These are phyloP conservation scores for Eucalyptus microcorys DNA, from an alignment of 345 rosid species.

Conservation along the genomic window DNA sequence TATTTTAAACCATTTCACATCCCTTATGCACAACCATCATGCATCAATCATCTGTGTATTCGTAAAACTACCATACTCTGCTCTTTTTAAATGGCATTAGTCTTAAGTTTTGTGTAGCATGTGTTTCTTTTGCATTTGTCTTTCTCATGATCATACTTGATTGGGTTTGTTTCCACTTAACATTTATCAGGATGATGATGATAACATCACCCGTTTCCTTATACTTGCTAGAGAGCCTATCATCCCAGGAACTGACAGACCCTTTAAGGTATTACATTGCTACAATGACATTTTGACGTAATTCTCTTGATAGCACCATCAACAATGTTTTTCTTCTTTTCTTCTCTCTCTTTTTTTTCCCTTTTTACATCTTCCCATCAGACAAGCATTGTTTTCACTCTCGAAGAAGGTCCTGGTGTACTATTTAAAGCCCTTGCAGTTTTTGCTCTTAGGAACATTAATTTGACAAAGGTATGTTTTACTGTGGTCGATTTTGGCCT, in stretches of 20 bases:
- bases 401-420: conserved; percentile 94
- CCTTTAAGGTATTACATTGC: conserved; percentile 44
- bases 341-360: background rate
- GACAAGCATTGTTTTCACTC: conserved; percentile 92
- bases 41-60: background rate
- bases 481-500: background rate
- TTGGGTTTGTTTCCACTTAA: background rate
- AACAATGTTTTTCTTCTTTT: background rate
- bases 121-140: background rate
- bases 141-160: background rate
- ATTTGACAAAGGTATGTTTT: conserved; percentile 56
- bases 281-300: background rate
- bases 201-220: conserved; percentile 77
- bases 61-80: background rate
- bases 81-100: background rate
- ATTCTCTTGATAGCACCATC: background rate
- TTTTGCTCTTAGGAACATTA: conserved; percentile 76
- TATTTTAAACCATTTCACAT: background rate
- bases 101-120: background rate
- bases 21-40: background rate
- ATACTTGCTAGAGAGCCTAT: conserved; percentile 88
- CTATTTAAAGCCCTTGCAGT: conserved; percentile 89
- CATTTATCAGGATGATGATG: conserved; percentile 51
- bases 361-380: conserved; percentile 3
- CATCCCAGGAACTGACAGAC: conserved; percentile 59